Base-by-base conservation (phyloP, 305 asterid species). In the Andrographis paniculata region DNA sequence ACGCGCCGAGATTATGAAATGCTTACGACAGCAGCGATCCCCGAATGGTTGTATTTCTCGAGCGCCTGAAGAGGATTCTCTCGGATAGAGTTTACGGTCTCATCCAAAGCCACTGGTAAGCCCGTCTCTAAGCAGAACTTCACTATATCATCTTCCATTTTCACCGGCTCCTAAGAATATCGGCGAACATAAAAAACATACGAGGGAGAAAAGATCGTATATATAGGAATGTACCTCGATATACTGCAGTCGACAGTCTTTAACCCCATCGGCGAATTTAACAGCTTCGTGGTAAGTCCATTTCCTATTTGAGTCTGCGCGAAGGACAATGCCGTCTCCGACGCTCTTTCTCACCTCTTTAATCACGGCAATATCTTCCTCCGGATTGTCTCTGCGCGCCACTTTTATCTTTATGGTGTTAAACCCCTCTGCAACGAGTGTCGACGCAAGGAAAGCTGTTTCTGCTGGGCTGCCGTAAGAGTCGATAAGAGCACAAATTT, bases 101-200 rank as follows among this genome's bases (percentile, higher is more conserved):
- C 99, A 56, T 91, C 99, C 60, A 91, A 76, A 27, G 99, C 99
- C 74, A 91, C 99, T 7, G 96, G 82, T 53, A 86, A 45, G 56
- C 93, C 92, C 43, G 94, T 80, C 72, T 79, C 94, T 62, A 72
- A 75, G 15, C 92, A 86, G 73, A 91, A 91, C 69, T 61, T 86
- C 57, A 78, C 61, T 52, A 91, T 82, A 57, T 86, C 88, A 18
- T 86, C 87, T 66, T 64, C 89, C 31, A 77, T 66, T n/a, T 67
- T 55, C 39, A 91, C 86, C 45, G 98, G 98, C 70, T 91, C 98
- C 96, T 91, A 75, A 67, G 63, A 63, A 2, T 24, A 9, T 52
- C n/a, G 20, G 44, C 42, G 19, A 56, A 22, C 46, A 37, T 11
- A 59, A 36, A 58, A 59, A 43, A 45, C 36, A 39, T 33, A n/a